Evolutionary conservation across 306 rosid genomes (phyloP), one percentile per base, ranked within the genome.

Genomic region (Quercus suber): DNA sequence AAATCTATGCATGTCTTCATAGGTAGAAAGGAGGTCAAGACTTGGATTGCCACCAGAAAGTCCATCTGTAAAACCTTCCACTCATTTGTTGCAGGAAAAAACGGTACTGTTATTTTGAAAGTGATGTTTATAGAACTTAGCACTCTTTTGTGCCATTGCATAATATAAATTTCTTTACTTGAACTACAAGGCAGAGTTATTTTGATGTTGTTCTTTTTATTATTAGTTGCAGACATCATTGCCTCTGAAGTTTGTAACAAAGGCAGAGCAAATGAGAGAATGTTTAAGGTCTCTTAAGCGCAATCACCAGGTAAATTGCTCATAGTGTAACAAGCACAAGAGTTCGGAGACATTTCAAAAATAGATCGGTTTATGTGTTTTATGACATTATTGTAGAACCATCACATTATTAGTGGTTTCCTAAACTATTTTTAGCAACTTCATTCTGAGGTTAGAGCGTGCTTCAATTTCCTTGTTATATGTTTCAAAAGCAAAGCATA

Each of bases 261-360:
- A 86, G 74, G 78, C 69, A 23, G 92, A 88, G 20, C 75, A 57
- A 8, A 70, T 90, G 83, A 86, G 90, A 81, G 92, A 92, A 73
- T 81, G 86, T 87, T 78, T 92, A 56, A 89, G 97, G 81, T 82
- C 88, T 78, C 89, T 92, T 30, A 90, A 77, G 83, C 87, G 76
- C 41, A 86, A 79, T 60, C 90, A 85, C 82, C 80, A 63, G 95
- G 95, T 92, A 79, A 56, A 70, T 64, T 27, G 17, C 76, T 59
- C 10, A 37, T 6, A 30, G 70, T 64, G 21, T 28, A 64, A 23
- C 65, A 30, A 64, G 33, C 41, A 30, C 12, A 5, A 27, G 70
- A 28, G 70, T 64, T 33, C 0, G 3, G 71, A 65, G 14, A 7
- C 51, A 33, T 65, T 65, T 65, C 49, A 35, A 10, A 33, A 35